Evolutionary conservation across 2,329 filamentous ascomycete species (phyloP), one percentile per base, ranked within the genome.

Genomic region (Penicillium sp.): DNA sequence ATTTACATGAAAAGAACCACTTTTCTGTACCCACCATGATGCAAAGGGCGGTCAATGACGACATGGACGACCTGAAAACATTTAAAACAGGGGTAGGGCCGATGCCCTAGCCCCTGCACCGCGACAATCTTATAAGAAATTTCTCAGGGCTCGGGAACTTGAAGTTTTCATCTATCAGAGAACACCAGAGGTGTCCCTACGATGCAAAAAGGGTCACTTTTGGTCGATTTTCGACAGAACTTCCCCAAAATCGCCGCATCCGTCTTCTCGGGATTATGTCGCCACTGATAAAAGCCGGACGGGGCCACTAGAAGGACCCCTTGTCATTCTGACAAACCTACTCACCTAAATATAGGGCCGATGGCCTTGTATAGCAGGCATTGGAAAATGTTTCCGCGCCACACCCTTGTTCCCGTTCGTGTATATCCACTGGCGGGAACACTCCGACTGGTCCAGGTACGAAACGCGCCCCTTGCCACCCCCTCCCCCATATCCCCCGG

Each of bases 381-480:
- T 12, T 24, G 36, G 36, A 40, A 15, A 40, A 40, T 26, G 36
- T 17, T 17, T 40, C 36, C 36, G 23, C 36, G 36, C 36, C 36
- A 40, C 36, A 40, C 36, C 36, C 36, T 40, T 40, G 36, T 40
- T 40, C 36, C 36, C 36, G 36, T 21, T 15, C 23, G 34, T 12
- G 12, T 15, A n/a, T 32, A 46, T 32, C 51, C 53, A 49, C 52
- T 44, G 20, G 46, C 29, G 47, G 52, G 42, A 42, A 30, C 36
- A 6, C 26, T 50, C 45, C 45, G 48, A 51, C 33, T 55, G 47
- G 48, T 48, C 46, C 56, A 54, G 56, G 58, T 60, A 60, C 43
- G 54, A 21, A n/a, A 8, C 29, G 30, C 24, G 21, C 33, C 20
- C 21, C 42, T 34, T 6, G 24, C 26, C 21, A 32, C 27, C 3